Percentiles rank a stretch among this genome's conserved stretches.
Conservation (phyloP, 805 yeast species). For the Saccharomycopsis microspora region DNA sequence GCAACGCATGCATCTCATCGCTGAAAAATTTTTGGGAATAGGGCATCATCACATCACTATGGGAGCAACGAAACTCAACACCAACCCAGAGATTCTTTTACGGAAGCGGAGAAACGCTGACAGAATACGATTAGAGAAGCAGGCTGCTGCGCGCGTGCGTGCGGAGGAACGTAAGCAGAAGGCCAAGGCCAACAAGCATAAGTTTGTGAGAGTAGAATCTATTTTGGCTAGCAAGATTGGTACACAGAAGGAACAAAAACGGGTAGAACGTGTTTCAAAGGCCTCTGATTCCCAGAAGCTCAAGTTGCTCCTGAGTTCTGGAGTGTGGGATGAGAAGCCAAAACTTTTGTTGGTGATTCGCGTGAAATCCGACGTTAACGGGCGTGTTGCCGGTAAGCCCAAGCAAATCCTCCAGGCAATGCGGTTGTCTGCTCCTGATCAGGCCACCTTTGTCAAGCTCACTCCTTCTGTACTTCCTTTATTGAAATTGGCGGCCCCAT, state of each 20-base stretch:
- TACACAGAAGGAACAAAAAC: constrained; percentile 52
- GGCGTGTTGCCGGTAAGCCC: constrained; percentile 56
- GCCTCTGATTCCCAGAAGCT: constrained; percentile 24
- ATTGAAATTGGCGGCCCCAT: constrained; percentile 59
- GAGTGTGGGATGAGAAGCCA: constrained; percentile 29
- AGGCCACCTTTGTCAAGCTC: constrained; percentile 62
- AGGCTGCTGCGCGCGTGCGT: constrained; percentile 47
- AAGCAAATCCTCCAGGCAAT: constrained; percentile 46
- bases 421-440: constrained; percentile 47
- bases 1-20: background rate
- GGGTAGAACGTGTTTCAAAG: constrained; percentile 53
- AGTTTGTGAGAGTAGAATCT: constrained; percentile 65
- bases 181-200: constrained; percentile 31
- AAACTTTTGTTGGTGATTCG: constrained; percentile 57
- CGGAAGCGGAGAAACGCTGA: constrained; percentile 75
- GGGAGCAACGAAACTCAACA: constrained; percentile 34
- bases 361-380: constrained; percentile 49
- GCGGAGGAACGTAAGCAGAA: constrained; percentile 34
- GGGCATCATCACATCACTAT: background rate
- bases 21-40: background rate
- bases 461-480: constrained; percentile 50
- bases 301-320: constrained; percentile 21
- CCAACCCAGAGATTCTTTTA: constrained; percentile 67
- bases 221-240: constrained; percentile 57
- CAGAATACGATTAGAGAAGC: constrained; percentile 60